These are phyloP conservation scores for Ascochyta clinopodiicola DNA, from an alignment of 2,329 filamentous ascomycete species.

Conservation along the genomic window DNA sequence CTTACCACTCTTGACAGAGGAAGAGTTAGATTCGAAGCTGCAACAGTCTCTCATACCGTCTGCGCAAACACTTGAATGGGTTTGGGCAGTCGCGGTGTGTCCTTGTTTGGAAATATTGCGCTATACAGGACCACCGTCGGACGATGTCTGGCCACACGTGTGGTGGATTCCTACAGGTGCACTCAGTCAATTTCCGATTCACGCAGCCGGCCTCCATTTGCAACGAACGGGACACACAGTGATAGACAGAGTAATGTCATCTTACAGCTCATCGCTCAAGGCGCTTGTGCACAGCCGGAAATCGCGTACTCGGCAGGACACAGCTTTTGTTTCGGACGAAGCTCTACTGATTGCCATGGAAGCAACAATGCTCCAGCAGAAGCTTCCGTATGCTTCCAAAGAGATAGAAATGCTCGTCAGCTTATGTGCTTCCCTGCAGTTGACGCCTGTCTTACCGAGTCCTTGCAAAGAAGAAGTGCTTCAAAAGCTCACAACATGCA, in stretches of 20 bases:
- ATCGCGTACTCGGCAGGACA: too few relatives aligned
- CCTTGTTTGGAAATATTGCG: constrained; percentile 1
- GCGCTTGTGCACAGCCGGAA: too few relatives aligned
- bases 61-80: not conserved
- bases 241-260: constrained; percentile 49
- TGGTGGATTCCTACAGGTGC: constrained; percentile 13
- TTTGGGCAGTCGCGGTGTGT: not conserved
- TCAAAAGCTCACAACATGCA: constrained; percentile 27
- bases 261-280: constrained; percentile 35
- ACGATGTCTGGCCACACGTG: constrained; percentile 1
- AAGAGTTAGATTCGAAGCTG: not conserved
- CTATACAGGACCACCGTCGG: not conserved
- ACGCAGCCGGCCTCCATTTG: constrained; percentile 35
- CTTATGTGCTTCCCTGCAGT: constrained; percentile 2
- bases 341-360: constrained; percentile 42
- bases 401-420: constrained; percentile 22
- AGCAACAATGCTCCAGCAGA: constrained; percentile 26
- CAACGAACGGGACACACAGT: constrained; percentile 28
- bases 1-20: not conserved
- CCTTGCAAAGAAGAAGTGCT: constrained; percentile 31
- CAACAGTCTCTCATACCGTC: not conserved
- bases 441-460: constrained; percentile 3
- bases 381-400: constrained; percentile 5
- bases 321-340: constrained; percentile 2
- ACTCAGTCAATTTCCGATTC: constrained; percentile 9